Evolutionary conservation across 2,329 filamentous ascomycete species (phyloP).

Genomic region (Alternaria rosae): DNA sequence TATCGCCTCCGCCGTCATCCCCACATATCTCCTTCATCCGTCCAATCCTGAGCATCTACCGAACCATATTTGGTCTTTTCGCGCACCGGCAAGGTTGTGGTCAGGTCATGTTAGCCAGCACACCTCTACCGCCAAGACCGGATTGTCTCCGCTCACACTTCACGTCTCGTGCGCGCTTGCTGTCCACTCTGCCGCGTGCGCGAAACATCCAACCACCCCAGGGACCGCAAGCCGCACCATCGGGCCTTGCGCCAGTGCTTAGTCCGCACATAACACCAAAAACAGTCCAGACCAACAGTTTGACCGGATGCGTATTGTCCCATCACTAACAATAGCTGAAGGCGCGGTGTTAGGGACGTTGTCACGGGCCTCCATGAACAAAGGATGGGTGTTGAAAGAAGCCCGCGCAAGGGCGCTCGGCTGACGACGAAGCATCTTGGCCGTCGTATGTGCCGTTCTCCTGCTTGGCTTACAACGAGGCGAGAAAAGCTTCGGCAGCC

Average conservation of each 20-base stretch:
- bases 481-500: constrained; percentile 9
- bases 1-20: constrained; percentile 12
- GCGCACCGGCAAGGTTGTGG: neutral
- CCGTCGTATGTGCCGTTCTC: constrained; percentile 11
- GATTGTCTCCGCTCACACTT: constrained; percentile 2
- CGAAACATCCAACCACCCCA: constrained; percentile 5
- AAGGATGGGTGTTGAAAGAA: constrained; percentile 42
- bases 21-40: neutral
- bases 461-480: constrained; percentile 30
- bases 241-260: neutral
- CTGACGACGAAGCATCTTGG: constrained; percentile 31
- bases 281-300: neutral
- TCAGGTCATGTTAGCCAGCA: constrained; percentile 6
- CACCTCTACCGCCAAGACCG: constrained; percentile 5
- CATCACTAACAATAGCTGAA: neutral
- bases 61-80: neutral
- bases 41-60: neutral
- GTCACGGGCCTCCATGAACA: neutral
- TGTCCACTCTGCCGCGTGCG: constrained; percentile 12
- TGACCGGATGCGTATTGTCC: neutral
- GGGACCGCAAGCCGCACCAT: neutral
- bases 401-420: constrained; percentile 39
- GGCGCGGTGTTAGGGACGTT: neutral
- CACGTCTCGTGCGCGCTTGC: constrained; percentile 3
- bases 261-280: neutral